Conservation (phyloP, 2,329 filamentous ascomycete species). For the Claviceps sp. region DNA sequence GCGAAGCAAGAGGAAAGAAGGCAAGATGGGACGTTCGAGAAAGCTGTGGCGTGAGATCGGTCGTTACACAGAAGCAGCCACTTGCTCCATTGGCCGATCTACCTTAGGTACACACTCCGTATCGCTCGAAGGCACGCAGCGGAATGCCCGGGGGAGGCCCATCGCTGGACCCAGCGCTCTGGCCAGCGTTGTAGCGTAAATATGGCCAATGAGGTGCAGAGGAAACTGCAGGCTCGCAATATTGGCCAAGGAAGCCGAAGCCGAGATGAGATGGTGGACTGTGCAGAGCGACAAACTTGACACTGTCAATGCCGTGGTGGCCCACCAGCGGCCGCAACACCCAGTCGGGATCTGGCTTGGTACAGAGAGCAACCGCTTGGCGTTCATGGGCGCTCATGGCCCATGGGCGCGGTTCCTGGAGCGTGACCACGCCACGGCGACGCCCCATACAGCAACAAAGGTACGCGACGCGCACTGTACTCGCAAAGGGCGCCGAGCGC, state of each 20-base stretch:
- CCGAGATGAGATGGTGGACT: background rate
- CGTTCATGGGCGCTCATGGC: background rate
- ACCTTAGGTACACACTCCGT: no score
- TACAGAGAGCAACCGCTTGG: background rate
- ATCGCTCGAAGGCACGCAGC: no score
- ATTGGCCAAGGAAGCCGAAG: background rate
- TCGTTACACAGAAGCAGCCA: no score
- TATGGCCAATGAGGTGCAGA: background rate
- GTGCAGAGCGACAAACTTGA: background rate
- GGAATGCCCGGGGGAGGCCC: no score
- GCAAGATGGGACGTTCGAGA: no score
- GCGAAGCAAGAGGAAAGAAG: background rate
- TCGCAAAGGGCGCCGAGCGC: background rate
- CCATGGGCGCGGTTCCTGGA: background rate
- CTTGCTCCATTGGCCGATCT: no score
- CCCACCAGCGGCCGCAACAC: background rate
- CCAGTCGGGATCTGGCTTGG: background rate
- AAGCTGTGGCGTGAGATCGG: no score
- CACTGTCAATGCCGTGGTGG: background rate
- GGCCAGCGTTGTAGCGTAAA: background rate
- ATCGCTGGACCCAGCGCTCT: background rate
- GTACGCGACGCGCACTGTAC: slow-evolving; percentile 5
- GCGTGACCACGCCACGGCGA: background rate
- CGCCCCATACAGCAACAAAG: slow-evolving; percentile 1
- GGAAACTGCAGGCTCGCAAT: background rate